These are phyloP conservation scores for Erysimum pusillum DNA, from an alignment of 441 rosid genomes.

Conservation along the genomic window DNA sequence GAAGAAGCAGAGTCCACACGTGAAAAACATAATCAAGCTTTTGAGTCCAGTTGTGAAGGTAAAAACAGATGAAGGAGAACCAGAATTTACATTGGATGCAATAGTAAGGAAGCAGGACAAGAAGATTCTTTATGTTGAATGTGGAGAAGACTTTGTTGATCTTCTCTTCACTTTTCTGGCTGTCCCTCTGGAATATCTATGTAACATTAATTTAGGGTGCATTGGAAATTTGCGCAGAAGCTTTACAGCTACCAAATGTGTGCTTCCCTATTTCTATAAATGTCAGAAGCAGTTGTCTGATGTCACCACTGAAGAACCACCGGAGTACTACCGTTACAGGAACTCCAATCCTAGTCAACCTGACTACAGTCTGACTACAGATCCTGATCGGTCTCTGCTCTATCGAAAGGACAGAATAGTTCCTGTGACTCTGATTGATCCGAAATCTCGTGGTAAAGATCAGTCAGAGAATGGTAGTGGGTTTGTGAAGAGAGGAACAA, in stretches of 20 bases:
- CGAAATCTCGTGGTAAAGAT: constrained; percentile 1
- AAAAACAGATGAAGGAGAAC: background rate
- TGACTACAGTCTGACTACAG: constrained; percentile 16
- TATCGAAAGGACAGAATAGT: constrained; percentile 16
- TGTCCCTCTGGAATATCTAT: background rate
- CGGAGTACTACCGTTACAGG: constrained; percentile 10
- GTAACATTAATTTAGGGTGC: background rate
- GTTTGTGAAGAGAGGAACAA: constrained; percentile 33
- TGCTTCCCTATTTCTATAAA: constrained; percentile 22
- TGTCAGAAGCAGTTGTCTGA: constrained; percentile 1
- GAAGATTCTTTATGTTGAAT: constrained; percentile 17
- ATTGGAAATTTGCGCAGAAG: constrained; percentile 1
- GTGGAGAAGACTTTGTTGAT: constrained; percentile 38
- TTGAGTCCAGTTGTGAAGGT: background rate
- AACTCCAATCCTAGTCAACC: constrained; percentile 11
- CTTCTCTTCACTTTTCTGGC: constrained; percentile 29
- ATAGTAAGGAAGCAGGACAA: constrained; percentile 15
- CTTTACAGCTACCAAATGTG: constrained; percentile 5
- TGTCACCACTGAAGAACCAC: constrained; percentile 1
- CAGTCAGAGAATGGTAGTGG: constrained; percentile 21
- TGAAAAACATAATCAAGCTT: background rate
- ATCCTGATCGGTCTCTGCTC: background rate
- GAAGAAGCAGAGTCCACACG: background rate
- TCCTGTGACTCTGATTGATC: constrained; percentile 23
- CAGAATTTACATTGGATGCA: constrained; percentile 2